Conservation (phyloP, 2,329 filamentous ascomycete genomes). For the Xylariales sp. region DNA sequence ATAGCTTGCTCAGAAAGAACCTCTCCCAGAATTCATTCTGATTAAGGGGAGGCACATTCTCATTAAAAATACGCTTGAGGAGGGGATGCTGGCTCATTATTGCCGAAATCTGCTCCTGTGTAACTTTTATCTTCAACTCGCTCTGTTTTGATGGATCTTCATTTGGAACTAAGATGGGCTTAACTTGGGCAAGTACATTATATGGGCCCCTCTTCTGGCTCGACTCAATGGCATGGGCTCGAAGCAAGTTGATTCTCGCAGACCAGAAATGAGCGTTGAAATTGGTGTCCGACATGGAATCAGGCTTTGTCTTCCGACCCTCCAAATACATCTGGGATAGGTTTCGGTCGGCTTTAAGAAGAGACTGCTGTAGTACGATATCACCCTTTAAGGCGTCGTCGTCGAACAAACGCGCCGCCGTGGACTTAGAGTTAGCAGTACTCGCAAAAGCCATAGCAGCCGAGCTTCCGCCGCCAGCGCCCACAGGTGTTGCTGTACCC, state of each 20-base stretch:
- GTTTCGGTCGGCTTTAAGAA: slow-evolving; percentile 81
- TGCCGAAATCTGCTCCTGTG: slow-evolving; percentile 89
- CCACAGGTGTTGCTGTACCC: slow-evolving; percentile 48
- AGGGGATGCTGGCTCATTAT: slow-evolving; percentile 95
- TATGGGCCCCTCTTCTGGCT: slow-evolving; percentile 89
- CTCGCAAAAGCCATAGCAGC: slow-evolving; percentile 83
- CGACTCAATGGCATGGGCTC: slow-evolving; percentile 89
- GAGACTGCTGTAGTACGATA: slow-evolving; percentile 84
- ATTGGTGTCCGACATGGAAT: slow-evolving; percentile 80
- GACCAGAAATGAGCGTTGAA: slow-evolving; percentile 97
- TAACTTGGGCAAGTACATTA: slow-evolving; percentile 92
- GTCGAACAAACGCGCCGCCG: slow-evolving; percentile 78
- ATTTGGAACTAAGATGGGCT: slow-evolving; percentile 74
- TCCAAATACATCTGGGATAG: slow-evolving; percentile 90
- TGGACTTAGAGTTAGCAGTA: slow-evolving; percentile 67
- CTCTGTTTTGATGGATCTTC: slow-evolving; percentile 56
- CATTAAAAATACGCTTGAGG: slow-evolving; percentile 90
- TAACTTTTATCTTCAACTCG: slow-evolving; percentile 83
- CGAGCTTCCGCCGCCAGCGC: slow-evolving; percentile 61
- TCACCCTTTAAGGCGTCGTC: slow-evolving; percentile 82
- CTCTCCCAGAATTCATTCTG: slow-evolving; percentile 91
- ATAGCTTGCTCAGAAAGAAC: slow-evolving; percentile 91
- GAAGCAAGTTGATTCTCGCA: slow-evolving; percentile 83
- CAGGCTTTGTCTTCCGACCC: slow-evolving; percentile 83
- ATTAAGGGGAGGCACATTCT: slow-evolving; percentile 84